Evolutionary conservation across 2,329 filamentous ascomycete species (phyloP), one percentile per base, ranked within the genome.

Genomic region (Blastomyces parvus): DNA sequence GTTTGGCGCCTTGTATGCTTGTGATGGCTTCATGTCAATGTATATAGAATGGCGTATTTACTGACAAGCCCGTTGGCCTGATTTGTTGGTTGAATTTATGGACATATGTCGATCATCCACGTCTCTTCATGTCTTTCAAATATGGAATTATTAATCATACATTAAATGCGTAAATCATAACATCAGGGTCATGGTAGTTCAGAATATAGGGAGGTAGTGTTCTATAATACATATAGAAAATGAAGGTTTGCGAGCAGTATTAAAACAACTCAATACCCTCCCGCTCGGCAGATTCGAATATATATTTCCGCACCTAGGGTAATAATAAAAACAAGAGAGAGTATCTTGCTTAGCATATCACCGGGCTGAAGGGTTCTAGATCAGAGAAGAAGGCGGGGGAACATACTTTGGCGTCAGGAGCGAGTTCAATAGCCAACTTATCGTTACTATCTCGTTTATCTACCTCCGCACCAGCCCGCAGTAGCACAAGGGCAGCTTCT

Each of bases 391-490:
- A 38, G 30, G 30, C 3, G 6, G 9, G 36, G 36, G 67, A 48
- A 53, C 81, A 66, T 75, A 92, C 90, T 80, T 93, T 93, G 63
- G 82, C 84, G 77, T 97, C 92, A 0, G 94, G 94, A 13, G 90
- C 91, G 63, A 96, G 78, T 66, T 96, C 88, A 64, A 97, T 81
- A 8, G 94, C 85, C 62, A 91, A 71, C 66, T 79, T 81, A 0
- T 88, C 92, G 65, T 90, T 86, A 3, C 69, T 74, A 71, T 93
- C 91, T 75, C 84, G 87, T 78, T 91, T 91, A 67, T 89, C 87
- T 14, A 83, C 83, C 72, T 96, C 91, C 0, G 92, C 92, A 0
- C 94, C 94, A 3, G 88, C 87, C 72, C 90, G 95, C 48, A 99
- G 78, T 65, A 99, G 77, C 25, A 88, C 82, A 57, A 97, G 80